Percentiles rank a stretch among this genome's conserved stretches.
Conservation (phyloP, 129 eudicot genomes). For the Sambucus nigra region DNA sequence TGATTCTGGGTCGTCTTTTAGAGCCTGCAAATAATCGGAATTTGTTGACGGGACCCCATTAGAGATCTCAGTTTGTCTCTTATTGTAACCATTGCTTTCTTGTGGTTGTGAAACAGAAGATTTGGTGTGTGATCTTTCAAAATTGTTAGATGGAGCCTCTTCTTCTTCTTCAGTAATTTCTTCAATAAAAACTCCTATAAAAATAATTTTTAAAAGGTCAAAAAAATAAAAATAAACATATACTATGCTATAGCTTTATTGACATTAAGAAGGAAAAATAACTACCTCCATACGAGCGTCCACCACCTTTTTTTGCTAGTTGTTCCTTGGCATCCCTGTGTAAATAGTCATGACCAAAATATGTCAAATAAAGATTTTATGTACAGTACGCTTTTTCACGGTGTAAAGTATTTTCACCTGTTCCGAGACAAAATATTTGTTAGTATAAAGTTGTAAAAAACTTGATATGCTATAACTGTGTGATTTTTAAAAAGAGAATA, state of each 20-base stretch:
- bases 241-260: not conserved
- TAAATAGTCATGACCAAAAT: constrained; percentile 2
- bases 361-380: not conserved
- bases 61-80: constrained; percentile 17
- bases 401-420: too few species aligned
- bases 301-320: constrained; percentile 40
- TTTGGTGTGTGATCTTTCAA: constrained; percentile 26
- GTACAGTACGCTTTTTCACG: not conserved
- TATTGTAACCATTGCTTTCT: constrained; percentile 24
- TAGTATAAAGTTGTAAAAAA: too few species aligned
- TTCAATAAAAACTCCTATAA: constrained; percentile 71
- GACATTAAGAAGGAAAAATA: not conserved
- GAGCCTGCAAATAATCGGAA: constrained; percentile 33
- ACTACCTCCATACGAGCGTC: constrained; percentile 47
- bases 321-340: constrained; percentile 60
- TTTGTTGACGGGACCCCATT: constrained; percentile 27
- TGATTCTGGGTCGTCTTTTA: constrained; percentile 71
- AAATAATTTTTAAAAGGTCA: not conserved
- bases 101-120: constrained; percentile 23
- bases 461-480: too few species aligned
- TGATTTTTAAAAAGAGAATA: too few species aligned
- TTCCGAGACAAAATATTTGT: too few species aligned
- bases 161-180: constrained; percentile 71
- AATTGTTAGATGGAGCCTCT: constrained; percentile 23
- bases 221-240: not conserved